These are phyloP conservation scores for Fermentozyma sake DNA, from an alignment of 1,139 yeast genomes.

Conservation along the genomic window DNA sequence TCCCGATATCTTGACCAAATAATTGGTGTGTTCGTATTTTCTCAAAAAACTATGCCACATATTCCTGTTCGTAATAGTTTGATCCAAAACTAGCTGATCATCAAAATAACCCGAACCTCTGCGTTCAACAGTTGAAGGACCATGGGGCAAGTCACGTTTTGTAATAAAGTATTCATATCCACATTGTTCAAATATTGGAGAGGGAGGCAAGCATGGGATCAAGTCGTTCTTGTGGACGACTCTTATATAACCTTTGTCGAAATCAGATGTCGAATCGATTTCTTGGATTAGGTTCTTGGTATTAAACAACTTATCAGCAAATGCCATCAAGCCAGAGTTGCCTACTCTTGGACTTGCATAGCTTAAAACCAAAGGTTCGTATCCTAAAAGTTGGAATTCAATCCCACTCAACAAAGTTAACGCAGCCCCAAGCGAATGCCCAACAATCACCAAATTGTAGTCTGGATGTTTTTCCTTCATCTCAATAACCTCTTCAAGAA, in stretches of 20 bases:
- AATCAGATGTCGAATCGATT: constrained; percentile 10
- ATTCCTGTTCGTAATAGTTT: too few relatives aligned
- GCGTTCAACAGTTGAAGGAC: constrained; percentile 26
- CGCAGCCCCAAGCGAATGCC: constrained; percentile 77
- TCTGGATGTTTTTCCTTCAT: constrained; percentile 34
- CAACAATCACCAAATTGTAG: constrained; percentile 50
- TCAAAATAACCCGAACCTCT: too few relatives aligned
- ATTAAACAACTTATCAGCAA: constrained; percentile 48
- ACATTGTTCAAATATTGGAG: constrained; percentile 36
- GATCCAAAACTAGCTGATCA: too few relatives aligned
- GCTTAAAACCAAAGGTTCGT: constrained; percentile 48
- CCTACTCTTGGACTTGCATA: constrained; percentile 65
- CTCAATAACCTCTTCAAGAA: constrained; percentile 27
- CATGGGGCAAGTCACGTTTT: constrained; percentile 44
- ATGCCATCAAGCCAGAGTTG: constrained; percentile 43
- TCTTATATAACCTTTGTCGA: constrained; percentile 38
- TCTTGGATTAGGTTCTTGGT: constrained; percentile 20
- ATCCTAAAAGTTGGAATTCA: constrained; percentile 51
- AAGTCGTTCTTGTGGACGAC: constrained; percentile 54
- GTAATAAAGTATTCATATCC: constrained; percentile 49
- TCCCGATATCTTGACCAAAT: too few relatives aligned
- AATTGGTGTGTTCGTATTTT: constrained; percentile 31
- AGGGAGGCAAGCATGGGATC: constrained; percentile 58
- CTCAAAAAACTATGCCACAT: constrained; percentile 10
- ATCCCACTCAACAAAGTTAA: constrained; percentile 57